A percentile compares a stretch with the other conserved stretches of the same genome.
phyloP scores from a whole-genome alignment of 2,329 filamentous ascomycete species.

The Monascus ruber region DNA sequence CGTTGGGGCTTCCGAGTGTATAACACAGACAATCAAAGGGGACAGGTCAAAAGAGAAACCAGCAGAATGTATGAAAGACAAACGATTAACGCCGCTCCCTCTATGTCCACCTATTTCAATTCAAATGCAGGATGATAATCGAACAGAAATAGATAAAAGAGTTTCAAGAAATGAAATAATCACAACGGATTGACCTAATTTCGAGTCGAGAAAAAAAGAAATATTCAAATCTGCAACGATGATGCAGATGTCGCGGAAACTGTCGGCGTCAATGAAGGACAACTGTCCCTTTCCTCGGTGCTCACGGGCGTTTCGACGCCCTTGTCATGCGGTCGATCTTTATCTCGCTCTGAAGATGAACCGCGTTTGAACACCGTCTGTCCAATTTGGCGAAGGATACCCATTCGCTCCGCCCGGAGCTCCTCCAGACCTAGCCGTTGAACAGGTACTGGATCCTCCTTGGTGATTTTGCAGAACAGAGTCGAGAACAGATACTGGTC shows the following conservation, averaged over 20 bases:
- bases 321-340: slow-evolving; percentile 16
- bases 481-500: slow-evolving; percentile 93
- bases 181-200: not conserved
- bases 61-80: slow-evolving; percentile 5
- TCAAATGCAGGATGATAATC: slow-evolving; percentile 1
- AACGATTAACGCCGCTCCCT: slow-evolving; percentile 10
- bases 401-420: slow-evolving; percentile 28
- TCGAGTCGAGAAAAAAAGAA: too few species aligned
- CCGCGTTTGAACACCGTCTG: slow-evolving; percentile 35
- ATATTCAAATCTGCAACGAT: slow-evolving; percentile 15
- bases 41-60: slow-evolving; percentile 1
- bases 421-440: slow-evolving; percentile 27
- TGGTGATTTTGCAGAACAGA: slow-evolving; percentile 78
- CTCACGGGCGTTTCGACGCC: slow-evolving; percentile 16
- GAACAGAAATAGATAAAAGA: slow-evolving; percentile 2
- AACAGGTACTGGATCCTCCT: slow-evolving; percentile 40
- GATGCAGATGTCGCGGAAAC: slow-evolving; percentile 25
- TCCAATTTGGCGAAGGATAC: slow-evolving; percentile 31
- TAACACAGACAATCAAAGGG: not conserved
- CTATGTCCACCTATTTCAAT: slow-evolving; percentile 8
- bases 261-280: slow-evolving; percentile 24
- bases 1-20: not conserved
- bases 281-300: slow-evolving; percentile 23
- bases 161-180: not conserved
- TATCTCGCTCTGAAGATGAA: slow-evolving; percentile 29